Percentiles rank a stretch among this genome's conserved stretches.
Evolutionary conservation across 257 asterid genomes (phyloP).

Genomic region (Solanum tarapatanum): DNA sequence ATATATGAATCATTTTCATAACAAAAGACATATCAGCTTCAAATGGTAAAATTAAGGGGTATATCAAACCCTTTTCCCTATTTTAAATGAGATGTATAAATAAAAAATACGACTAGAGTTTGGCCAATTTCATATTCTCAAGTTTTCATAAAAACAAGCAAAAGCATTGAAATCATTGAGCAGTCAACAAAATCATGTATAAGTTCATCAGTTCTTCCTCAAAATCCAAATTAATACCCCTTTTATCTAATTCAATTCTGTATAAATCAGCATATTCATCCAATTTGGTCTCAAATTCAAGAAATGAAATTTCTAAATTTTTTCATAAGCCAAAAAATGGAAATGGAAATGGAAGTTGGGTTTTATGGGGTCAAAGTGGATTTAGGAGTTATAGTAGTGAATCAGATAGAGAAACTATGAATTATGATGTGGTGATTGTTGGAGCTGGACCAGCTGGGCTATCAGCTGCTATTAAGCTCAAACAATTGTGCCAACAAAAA

Average conservation of each 20-base stretch:
- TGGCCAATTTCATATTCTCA: neutral
- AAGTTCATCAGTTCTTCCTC: neutral
- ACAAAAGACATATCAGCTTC: no score
- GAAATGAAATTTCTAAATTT: neutral
- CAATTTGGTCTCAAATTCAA: neutral
- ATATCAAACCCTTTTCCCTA: neutral
- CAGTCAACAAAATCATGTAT: neutral
- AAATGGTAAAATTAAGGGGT: no score
- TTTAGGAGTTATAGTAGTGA: slow-evolving; percentile 35
- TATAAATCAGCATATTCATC: neutral
- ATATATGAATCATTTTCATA: no score
- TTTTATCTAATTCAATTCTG: neutral
- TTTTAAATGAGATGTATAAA: no score
- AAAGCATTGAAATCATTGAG: neutral
- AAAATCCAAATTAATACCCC: neutral
- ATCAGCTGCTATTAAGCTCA: slow-evolving; percentile 85
- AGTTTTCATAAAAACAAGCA: neutral
- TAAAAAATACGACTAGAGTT: neutral
- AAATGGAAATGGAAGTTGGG: neutral
- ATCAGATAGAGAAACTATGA: slow-evolving; percentile 51
- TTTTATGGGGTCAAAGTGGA: neutral
- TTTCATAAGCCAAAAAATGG: neutral
- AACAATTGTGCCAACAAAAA: slow-evolving; percentile 69
- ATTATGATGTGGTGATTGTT: slow-evolving; percentile 87
- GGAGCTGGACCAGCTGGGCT: slow-evolving; percentile 99